Evolutionary conservation across 495 filamentous ascomycete species (phyloP).

Genomic region (Tuber borchii): DNA sequence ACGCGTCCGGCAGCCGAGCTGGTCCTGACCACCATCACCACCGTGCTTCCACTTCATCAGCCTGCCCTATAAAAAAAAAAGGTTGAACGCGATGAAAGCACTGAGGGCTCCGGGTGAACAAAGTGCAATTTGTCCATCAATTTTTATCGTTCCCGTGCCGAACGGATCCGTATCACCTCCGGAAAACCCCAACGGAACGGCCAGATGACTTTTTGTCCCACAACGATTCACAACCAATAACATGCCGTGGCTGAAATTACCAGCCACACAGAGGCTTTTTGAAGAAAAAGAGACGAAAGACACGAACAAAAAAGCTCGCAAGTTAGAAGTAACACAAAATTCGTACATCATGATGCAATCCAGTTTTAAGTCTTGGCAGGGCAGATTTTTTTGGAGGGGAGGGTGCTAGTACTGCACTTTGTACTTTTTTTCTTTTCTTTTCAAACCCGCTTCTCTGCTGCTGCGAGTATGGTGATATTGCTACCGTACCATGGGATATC

Average conservation of each 20-base stretch:
- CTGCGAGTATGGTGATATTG: neutral
- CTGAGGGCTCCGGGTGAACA: neutral
- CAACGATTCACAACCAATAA: neutral
- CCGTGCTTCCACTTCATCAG: neutral
- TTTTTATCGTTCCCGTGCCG: too few species aligned
- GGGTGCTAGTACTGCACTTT: neutral
- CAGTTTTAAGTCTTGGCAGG: neutral
- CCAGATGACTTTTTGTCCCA: too few species aligned
- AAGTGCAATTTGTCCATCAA: neutral
- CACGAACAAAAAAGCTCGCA: neutral
- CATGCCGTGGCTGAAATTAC: neutral
- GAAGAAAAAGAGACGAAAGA: too few species aligned
- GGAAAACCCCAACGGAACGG: too few species aligned
- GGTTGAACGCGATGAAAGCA: neutral
- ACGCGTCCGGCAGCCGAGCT: too few species aligned
- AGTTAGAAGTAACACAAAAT: neutral
- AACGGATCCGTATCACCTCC: too few species aligned
- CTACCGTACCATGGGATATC: neutral
- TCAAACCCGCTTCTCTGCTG: neutral
- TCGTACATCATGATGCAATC: slow-evolving; percentile 1
- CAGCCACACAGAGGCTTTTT: neutral
- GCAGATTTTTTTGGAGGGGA: neutral
- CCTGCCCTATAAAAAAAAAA: neutral
- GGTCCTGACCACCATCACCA: neutral
- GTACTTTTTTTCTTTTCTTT: neutral